Percentiles rank a stretch among this genome's conserved stretches.
Conservation (phyloP, 2,329 filamentous ascomycete genomes). For the Calonectria pauciramosa region DNA sequence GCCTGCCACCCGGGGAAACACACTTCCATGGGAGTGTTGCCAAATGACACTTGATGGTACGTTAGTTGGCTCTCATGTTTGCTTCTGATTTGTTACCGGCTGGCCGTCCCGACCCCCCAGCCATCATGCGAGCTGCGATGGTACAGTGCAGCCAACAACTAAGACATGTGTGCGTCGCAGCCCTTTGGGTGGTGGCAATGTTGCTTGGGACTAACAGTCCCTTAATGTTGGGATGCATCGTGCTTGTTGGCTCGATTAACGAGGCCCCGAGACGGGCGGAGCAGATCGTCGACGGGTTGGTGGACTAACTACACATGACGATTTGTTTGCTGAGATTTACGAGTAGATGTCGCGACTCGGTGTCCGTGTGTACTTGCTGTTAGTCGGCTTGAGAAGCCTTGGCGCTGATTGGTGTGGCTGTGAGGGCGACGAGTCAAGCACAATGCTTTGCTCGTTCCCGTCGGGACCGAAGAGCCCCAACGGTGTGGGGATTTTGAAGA, state of each 20-base stretch:
- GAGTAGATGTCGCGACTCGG: slow-evolving; percentile 8
- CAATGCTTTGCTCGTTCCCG: slow-evolving; percentile 40
- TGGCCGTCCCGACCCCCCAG: slow-evolving; percentile 25
- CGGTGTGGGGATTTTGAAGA: slow-evolving; percentile 39
- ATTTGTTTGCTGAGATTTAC: background rate
- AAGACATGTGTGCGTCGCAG: slow-evolving; percentile 13
- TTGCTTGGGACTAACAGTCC: background rate
- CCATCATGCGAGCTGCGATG: slow-evolving; percentile 11
- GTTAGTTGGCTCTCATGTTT: background rate
- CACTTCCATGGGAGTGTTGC: background rate
- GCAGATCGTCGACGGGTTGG: background rate
- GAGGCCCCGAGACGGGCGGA: background rate
- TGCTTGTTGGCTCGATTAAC: background rate
- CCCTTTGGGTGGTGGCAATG: slow-evolving; percentile 4
- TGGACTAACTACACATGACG: background rate
- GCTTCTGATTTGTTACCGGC: slow-evolving; percentile 32
- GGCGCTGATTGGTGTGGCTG: slow-evolving; percentile 38
- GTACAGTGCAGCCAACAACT: slow-evolving; percentile 16
- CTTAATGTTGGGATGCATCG: background rate
- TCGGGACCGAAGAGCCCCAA: slow-evolving; percentile 45
- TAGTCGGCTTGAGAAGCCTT: slow-evolving; percentile 11
- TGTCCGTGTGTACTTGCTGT: slow-evolving; percentile 10
- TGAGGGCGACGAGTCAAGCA: slow-evolving; percentile 39
- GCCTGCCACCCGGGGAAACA: background rate
- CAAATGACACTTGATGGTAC: background rate